Conservation (phyloP, 352 stramenopile genomes). For the Globisporangium emineosum region DNA sequence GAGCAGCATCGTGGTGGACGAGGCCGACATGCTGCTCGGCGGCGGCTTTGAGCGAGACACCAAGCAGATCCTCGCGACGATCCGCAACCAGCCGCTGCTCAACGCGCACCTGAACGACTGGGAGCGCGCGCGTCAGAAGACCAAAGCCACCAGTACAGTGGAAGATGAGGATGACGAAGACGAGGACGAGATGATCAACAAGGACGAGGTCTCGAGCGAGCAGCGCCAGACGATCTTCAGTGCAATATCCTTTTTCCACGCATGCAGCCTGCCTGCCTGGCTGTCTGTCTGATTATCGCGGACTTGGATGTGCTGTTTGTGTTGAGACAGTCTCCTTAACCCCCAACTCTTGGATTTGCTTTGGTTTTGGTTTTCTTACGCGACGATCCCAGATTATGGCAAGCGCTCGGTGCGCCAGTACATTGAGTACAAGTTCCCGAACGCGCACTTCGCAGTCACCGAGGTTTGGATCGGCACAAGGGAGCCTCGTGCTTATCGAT, state of each 20-base stretch:
- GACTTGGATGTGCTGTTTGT: not conserved
- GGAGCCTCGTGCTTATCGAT: too few relatives aligned
- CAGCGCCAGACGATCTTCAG: slow-evolving; percentile 73
- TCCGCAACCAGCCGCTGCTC: slow-evolving; percentile 72
- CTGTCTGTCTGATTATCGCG: not conserved
- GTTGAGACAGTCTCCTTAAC: slow-evolving; percentile 26
- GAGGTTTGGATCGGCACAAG: slow-evolving; percentile 26
- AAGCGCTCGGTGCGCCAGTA: slow-evolving; percentile 65
- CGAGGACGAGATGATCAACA: slow-evolving; percentile 15
- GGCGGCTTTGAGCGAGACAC: slow-evolving; percentile 76
- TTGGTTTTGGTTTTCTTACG: slow-evolving; percentile 28
- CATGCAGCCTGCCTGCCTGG: not conserved
- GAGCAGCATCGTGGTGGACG: slow-evolving; percentile 69
- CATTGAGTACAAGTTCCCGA: slow-evolving; percentile 77
- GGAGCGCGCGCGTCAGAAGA: slow-evolving; percentile 12
- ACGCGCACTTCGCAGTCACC: slow-evolving; percentile 56
- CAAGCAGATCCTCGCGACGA: slow-evolving; percentile 79
- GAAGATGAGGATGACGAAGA: slow-evolving; percentile 15
- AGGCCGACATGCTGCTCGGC: slow-evolving; percentile 78
- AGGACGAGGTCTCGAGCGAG: slow-evolving; percentile 23
- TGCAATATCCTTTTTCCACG: slow-evolving; percentile 59
- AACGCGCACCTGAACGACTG: slow-evolving; percentile 39
- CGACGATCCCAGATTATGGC: slow-evolving; percentile 80
- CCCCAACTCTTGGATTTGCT: not conserved
- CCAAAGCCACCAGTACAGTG: not conserved